Evolutionary conservation across 345 rosid species (phyloP).

Genomic region (Heritiera littoralis): DNA sequence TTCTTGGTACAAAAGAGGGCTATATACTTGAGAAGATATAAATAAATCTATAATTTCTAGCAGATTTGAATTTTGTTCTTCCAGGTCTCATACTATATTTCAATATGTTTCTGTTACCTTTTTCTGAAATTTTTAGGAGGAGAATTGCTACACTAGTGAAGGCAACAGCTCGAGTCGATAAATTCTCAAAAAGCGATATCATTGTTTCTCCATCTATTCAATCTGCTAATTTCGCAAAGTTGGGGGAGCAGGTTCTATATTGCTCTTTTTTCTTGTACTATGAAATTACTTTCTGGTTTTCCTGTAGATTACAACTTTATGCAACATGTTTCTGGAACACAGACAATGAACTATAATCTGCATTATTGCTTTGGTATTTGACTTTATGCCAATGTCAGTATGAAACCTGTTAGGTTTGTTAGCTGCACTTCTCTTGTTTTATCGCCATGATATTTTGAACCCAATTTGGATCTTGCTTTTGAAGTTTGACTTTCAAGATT

Average conservation of each 20-base stretch:
- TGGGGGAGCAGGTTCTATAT: slow-evolving; percentile 80
- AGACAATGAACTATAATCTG: slow-evolving; percentile 3
- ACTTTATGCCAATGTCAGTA: not conserved
- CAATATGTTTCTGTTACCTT: not conserved
- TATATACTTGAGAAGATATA: not conserved
- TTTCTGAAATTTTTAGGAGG: slow-evolving; percentile 42
- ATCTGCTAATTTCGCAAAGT: slow-evolving; percentile 86
- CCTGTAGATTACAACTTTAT: not conserved
- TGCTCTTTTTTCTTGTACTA: slow-evolving; percentile 2
- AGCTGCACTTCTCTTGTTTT: not conserved
- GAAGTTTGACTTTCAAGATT: slow-evolving; percentile 27
- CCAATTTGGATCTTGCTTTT: not conserved
- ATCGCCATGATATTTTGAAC: not conserved
- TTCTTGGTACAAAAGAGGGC: not conserved
- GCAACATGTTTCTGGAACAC: not conserved
- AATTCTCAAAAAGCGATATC: slow-evolving; percentile 86
- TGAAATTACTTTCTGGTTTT: not conserved
- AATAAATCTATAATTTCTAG: not conserved
- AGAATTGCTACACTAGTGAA: slow-evolving; percentile 55
- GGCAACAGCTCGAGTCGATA: slow-evolving; percentile 89
- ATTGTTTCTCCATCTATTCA: slow-evolving; percentile 94
- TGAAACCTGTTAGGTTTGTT: slow-evolving; percentile 5
- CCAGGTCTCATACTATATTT: slow-evolving; percentile 10
- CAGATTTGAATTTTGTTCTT: slow-evolving; percentile 9
- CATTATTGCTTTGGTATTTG: slow-evolving; percentile 9